Evolutionary conservation across 1,284 basidiomycete genomes (phyloP).

Genomic region (Phylloporus sp.): DNA sequence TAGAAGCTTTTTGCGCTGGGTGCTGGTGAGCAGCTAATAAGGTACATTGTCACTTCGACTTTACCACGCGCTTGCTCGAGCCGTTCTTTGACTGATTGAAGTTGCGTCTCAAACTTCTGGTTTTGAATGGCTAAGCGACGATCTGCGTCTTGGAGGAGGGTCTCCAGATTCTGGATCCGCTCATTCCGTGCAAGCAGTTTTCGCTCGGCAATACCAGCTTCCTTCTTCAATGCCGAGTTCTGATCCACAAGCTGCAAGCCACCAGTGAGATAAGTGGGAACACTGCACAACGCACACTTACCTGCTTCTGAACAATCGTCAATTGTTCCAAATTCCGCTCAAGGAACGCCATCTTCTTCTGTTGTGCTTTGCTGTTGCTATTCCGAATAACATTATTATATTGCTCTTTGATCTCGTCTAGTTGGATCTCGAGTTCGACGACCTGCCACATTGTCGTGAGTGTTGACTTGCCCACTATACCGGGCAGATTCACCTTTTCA

Average conservation of each 20-base stretch:
- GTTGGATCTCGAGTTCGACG: conserved; percentile 97
- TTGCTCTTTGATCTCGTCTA: conserved; percentile 99
- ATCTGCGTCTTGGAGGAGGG: conserved; percentile 91
- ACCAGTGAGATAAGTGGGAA: conserved; percentile 9
- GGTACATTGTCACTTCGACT: conserved; percentile 30
- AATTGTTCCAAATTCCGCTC: conserved; percentile 97
- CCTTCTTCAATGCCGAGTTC: conserved; percentile 97
- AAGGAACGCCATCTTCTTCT: conserved; percentile 99
- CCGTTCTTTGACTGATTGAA: conserved; percentile 90
- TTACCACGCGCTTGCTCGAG: conserved; percentile 91
- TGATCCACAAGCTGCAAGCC: conserved; percentile 90
- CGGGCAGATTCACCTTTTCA: conserved; percentile 78
- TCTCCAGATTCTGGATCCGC: conserved; percentile 95
- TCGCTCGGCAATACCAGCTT: conserved; percentile 95
- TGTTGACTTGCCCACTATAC: conserved; percentile 5
- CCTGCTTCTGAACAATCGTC: conserved; percentile 97
- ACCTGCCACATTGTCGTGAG: conserved; percentile 59
- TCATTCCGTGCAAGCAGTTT: conserved; percentile 96
- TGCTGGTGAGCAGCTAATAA: conserved; percentile 17
- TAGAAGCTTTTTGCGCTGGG: conserved; percentile 77
- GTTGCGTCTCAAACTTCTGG: conserved; percentile 92
- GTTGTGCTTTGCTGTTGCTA: conserved; percentile 97
- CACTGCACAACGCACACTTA: conserved; percentile 34
- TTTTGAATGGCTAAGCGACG: conserved; percentile 90
- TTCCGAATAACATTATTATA: conserved; percentile 99